Base-by-base conservation (phyloP, 495 filamentous ascomycete genomes). In the Pyronema omphalodes region DNA sequence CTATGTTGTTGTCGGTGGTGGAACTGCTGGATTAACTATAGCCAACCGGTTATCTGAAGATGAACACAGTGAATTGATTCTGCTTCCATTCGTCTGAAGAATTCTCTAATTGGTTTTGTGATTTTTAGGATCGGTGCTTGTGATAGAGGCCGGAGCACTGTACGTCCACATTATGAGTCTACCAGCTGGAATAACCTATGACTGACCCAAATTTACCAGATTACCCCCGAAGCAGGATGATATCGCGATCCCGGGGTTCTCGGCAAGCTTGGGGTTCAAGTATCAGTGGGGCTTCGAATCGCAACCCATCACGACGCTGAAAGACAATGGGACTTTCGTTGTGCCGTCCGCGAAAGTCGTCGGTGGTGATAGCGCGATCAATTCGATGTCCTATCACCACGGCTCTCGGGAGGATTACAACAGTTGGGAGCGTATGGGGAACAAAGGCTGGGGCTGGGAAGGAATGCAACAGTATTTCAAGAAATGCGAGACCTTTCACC, bases 371-470 rank as follows among this genome's bases (percentile, higher is more conserved):
- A 68, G 65, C 23, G 60, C 63, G 1, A 62, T 73, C 53, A 72
- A 73, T 33, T 70, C 66, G 29, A 72, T 73, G 69, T 65, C 68
- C 43, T 70, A 69, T 52, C 67, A 71, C 37, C 62, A 71, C 9
- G 73, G 73, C 3, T 63, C 71, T 0, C 52, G 51, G 0, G 66
- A 61, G 11, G 73, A 79, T 57, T 79, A 74, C 55, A 74, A 83
- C 57, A 65, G 71, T 1, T 82, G 80, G 80, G 68, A 72, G 53
- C 63, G 59, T 5, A 62, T 81, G 3, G 79, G 81, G 1, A 81
- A 80, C 58, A 68, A 71, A 1, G 76, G 77, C n/a, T 83, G 80
- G 80, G 73, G 69, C 53, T 83, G 78, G 76, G 54, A 71, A 0
- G 73, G 60, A 36, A 62, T 84, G 18, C 59, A 77, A 17, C 75